These are phyloP conservation scores for Colletotrichum shisoi DNA, from an alignment of 2,329 filamentous ascomycete species.

Conservation along the genomic window DNA sequence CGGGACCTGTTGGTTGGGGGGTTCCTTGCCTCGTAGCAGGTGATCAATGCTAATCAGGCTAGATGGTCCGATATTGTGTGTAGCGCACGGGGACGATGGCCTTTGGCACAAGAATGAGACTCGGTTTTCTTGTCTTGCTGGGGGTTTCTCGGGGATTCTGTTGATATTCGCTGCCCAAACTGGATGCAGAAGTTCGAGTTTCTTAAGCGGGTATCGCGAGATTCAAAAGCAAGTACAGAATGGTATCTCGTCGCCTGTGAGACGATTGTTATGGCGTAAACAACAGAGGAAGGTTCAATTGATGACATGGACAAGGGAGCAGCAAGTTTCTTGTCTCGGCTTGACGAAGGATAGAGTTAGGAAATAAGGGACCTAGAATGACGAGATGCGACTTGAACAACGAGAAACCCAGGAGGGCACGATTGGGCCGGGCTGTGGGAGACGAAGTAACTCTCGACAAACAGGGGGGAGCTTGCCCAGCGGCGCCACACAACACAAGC, in stretches of 20 bases:
- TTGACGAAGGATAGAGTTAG: slow-evolving; percentile 28
- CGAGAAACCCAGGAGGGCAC: slow-evolving; percentile 20
- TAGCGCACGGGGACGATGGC: slow-evolving; percentile 7
- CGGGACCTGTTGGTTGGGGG: slow-evolving; percentile 29
- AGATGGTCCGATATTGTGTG: slow-evolving; percentile 21
- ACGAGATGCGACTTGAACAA: slow-evolving; percentile 30
- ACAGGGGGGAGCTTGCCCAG: slow-evolving; percentile 34
- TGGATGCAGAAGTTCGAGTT: slow-evolving; percentile 28
- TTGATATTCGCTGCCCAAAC: slow-evolving; percentile 35
- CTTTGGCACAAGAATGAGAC: slow-evolving; percentile 1
- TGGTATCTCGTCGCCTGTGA: slow-evolving; percentile 39
- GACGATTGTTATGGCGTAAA: slow-evolving; percentile 30
- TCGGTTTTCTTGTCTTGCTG: slow-evolving; percentile 9
- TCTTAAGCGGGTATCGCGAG: slow-evolving; percentile 39
- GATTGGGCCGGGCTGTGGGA: slow-evolving; percentile 29
- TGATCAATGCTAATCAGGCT: slow-evolving; percentile 32
- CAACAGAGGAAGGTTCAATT: slow-evolving; percentile 27
- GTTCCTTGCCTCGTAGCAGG: slow-evolving; percentile 31
- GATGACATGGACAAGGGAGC: slow-evolving; percentile 25
- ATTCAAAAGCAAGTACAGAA: slow-evolving; percentile 32
- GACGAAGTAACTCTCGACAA: slow-evolving; percentile 29
- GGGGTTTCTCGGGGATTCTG: slow-evolving; percentile 5
- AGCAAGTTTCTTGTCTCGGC: slow-evolving; percentile 32
- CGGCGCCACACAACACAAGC: slow-evolving; percentile 37
- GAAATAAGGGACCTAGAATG: slow-evolving; percentile 28